Evolutionary conservation across 495 filamentous ascomycete species (phyloP).

Genomic region (Neurospora cerealis): DNA sequence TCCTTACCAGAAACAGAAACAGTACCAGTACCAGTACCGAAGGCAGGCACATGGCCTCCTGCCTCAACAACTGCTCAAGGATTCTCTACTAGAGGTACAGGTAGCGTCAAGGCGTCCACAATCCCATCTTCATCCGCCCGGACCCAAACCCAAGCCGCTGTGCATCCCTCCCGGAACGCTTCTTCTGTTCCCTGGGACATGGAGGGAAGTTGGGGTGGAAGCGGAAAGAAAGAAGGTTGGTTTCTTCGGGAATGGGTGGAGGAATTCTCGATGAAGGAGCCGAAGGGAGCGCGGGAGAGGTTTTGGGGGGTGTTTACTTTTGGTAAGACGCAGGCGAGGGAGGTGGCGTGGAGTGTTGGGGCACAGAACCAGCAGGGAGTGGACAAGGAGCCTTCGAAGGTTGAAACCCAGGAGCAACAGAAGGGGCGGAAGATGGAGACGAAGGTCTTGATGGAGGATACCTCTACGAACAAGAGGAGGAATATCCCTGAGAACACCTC

Average conservation of each 20-base stretch:
- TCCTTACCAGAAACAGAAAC: neutral
- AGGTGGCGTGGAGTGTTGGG: neutral
- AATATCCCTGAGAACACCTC: neutral
- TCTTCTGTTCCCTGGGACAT: neutral
- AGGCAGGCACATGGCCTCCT: neutral
- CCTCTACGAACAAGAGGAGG: neutral
- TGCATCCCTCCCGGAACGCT: neutral
- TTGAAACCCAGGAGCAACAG: neutral
- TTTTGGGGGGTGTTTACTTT: neutral
- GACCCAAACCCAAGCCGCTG: neutral
- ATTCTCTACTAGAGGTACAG: neutral
- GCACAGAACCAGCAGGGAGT: neutral
- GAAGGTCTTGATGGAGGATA: neutral
- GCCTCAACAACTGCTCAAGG: neutral
- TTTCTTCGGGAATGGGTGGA: neutral
- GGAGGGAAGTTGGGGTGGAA: neutral
- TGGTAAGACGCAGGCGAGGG: neutral
- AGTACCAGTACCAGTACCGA: neutral
- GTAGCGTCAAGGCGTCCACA: neutral
- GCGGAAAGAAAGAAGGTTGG: neutral
- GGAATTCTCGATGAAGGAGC: neutral
- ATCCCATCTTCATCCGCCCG: neutral
- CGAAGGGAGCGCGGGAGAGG: neutral
- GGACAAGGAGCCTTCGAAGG: neutral
- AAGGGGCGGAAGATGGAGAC: neutral